Evolutionary conservation across 2,329 filamentous ascomycete species (phyloP), one percentile per base, ranked within the genome.

Genomic region (Knoxdaviesia proteae): DNA sequence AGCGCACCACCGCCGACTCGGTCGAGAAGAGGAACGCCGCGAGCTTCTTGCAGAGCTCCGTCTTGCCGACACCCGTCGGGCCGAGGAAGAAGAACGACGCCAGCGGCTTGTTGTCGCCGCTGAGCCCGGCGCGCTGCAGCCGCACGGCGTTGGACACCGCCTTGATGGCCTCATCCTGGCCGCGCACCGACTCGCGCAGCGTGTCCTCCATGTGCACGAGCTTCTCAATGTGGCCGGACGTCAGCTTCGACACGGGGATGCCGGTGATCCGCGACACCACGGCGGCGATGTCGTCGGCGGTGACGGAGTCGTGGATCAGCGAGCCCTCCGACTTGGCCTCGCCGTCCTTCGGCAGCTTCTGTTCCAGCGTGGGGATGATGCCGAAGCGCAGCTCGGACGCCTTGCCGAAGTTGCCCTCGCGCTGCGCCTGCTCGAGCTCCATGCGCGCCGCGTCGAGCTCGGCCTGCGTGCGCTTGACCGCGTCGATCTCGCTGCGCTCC

Each of bases 21-120:
- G 84, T 94, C 1, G 82, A 90, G 61, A 96, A 98, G 35, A 98
- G 67, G 63, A 94, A 96, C 45, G 71, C 73, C 1, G 90, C 90
- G 51, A 98, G 78, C 57, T 92, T 88, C 67, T 96, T 96, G 68
- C 87, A 94, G 1, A 96, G 74, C 56, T 96, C 87, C 3, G 90
- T 98, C 65, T 96, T 98, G 45, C 90, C 90, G 11, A 94, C 88
- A 54, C 90, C 90, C 0, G 90, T 96, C 5, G 90, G 90, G 0
- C 90, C 90, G 4, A 96, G 71, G 71, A 96, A 94, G 79, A 96
- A 94, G 64, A 96, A 94, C 0, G 82, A 92, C 0, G 88, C 90
- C 5, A 94, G 68, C 0, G 90, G 90, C 1, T 86, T 71, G 57
- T 94, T 93, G 53, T 94, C 84, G 34, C 86, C 86, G 46, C 81